Base-by-base conservation (phyloP, 176 grass and related monocot species). In the Lolium multiflorum region DNA sequence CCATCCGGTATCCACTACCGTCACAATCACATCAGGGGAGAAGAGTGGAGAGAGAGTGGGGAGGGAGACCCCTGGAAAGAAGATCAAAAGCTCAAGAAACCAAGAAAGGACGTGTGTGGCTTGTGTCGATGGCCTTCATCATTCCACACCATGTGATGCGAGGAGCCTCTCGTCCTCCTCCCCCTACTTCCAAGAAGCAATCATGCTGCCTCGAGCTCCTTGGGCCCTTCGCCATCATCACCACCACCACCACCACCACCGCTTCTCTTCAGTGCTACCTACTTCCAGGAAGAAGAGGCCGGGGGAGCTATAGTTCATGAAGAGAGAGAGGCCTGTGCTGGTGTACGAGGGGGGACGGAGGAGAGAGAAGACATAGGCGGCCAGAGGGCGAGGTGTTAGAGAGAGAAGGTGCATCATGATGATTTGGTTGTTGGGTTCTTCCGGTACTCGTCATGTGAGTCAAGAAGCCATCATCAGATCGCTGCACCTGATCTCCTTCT, bases 381-480 rank as follows among this genome's bases (percentile, higher is more conserved):
- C 7, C 72, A 16, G 55, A 12, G 52, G 65, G 31, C 26, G 77
- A 81, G 80, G 80, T 65, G 68, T 65, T 75, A 20, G 73, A 74
- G 54, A 51, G 88, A 62, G 62, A 71, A 20, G 81, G 68, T 81
- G 68, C 81, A 46, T 77, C 86, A 84, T 76, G 81, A 74, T 81
- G 54, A 37, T 86, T 20, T 64, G 72, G 89, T 81, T 88, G 68
- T 85, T 84, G 75, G 71, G 66, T 74, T 84, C 47, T 76, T 86
- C 68, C 69, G 46, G 65, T 80, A 17, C 54, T 31, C 9, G 21
- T 74, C 84, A 3, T 44, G 54, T 39, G 70, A 74, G 86, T 91
- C 82, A 85, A 85, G 86, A 91, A 78, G n/a, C 78, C 82, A 91
- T 91, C 71, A 82, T 82, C 90, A 91, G 64, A 88, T 88, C 82